These are phyloP conservation scores for Groenewaldozyma tartarivorans DNA, from an alignment of 805 yeast genomes.

Conservation along the genomic window DNA sequence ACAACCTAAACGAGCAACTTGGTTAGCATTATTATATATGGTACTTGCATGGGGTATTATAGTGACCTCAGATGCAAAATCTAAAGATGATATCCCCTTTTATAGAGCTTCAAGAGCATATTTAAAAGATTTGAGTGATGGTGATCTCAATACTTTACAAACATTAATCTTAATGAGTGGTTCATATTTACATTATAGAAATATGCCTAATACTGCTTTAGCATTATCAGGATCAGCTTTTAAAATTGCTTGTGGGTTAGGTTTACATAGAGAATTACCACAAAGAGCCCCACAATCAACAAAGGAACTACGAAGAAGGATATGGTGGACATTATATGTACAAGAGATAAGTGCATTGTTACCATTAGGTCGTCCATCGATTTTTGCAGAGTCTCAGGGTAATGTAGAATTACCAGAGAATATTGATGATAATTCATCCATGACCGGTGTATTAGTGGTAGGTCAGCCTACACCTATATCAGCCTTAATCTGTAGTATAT, in stretches of 20 bases:
- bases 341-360: neutral
- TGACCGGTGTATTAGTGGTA: neutral
- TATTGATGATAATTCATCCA: neutral
- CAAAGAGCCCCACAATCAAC: no score
- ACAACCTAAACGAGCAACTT: neutral
- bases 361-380: slow-evolving; percentile 3
- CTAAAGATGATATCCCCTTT: neutral
- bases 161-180: slow-evolving; percentile 1
- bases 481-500: neutral
- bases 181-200: neutral
- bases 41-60: slow-evolving; percentile 1
- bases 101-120: neutral
- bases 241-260: slow-evolving; percentile 1
- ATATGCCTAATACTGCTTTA: slow-evolving; percentile 2
- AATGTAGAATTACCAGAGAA: neutral
- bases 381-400: neutral
- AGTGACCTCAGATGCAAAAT: neutral
- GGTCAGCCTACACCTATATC: neutral
- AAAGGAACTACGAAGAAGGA: slow-evolving; percentile 1
- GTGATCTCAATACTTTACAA: neutral
- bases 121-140: slow-evolving; percentile 1
- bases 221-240: slow-evolving; percentile 3
- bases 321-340: slow-evolving; percentile 2
- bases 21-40: slow-evolving; percentile 3
- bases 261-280: slow-evolving; percentile 1